Evolutionary conservation across 192 early-diverging fungal genomes (phyloP).

Genomic region (Linnemannia hyalina): DNA sequence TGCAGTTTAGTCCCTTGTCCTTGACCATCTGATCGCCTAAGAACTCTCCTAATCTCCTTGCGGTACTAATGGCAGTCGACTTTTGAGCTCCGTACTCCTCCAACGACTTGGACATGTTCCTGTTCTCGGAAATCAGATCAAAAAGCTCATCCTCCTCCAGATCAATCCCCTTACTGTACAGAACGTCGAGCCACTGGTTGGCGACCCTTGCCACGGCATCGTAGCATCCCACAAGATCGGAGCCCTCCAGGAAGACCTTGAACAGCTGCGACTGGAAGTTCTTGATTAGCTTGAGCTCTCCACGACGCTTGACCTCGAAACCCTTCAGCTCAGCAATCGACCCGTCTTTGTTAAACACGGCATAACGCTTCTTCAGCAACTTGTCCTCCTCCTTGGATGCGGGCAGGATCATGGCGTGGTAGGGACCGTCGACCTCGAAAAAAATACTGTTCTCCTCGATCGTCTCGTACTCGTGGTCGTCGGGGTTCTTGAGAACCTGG

Average conservation of each 20-base stretch:
- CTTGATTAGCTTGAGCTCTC: constrained; percentile 98
- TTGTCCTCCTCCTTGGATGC: constrained; percentile 96
- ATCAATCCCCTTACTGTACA: constrained; percentile 86
- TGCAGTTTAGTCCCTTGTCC: constrained; percentile 95
- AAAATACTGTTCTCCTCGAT: constrained; percentile 97
- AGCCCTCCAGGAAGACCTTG: constrained; percentile 91
- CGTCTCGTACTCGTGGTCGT: constrained; percentile 71
- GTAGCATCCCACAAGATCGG: constrained; percentile 90
- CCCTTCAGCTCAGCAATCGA: constrained; percentile 97
- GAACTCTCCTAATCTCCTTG: constrained; percentile 95
- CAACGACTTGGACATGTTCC: constrained; percentile 95
- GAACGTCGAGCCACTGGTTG: constrained; percentile 95
- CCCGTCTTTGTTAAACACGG: constrained; percentile 97
- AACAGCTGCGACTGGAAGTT: constrained; percentile 97
- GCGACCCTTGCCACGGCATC: constrained; percentile 88
- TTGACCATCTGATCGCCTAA: constrained; percentile 98
- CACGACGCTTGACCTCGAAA: constrained; percentile 98
- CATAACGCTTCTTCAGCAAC: constrained; percentile 97
- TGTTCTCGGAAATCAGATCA: constrained; percentile 97
- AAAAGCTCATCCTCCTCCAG: constrained; percentile 91
- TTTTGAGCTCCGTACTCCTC: constrained; percentile 96
- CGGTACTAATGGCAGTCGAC: constrained; percentile 95
- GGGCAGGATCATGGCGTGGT: constrained; percentile 98
- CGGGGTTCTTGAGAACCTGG: constrained; percentile 78
- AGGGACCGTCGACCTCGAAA: constrained; percentile 99